Percentiles rank a stretch among this genome's conserved stretches.
Conservation (phyloP, 805 yeast genomes). For the Ogataea neopini region DNA sequence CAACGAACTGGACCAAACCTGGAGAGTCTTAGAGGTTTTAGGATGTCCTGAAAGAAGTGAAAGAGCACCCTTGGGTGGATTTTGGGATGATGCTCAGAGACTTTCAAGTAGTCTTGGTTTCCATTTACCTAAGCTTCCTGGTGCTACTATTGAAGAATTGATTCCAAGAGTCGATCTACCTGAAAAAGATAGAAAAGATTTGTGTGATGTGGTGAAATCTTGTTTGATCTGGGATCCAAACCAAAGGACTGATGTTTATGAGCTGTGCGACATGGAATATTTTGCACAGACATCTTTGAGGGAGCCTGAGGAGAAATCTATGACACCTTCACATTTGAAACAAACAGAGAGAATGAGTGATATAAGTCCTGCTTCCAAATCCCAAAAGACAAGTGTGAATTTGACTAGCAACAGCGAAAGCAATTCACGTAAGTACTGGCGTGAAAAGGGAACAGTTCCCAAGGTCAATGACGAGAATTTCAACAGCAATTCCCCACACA, state of each 20-base stretch:
- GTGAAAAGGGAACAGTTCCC: slow-evolving; percentile 5
- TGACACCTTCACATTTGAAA: slow-evolving; percentile 1
- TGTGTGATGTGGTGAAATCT: slow-evolving; percentile 41
- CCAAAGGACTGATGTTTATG: slow-evolving; percentile 54
- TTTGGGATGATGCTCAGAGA: slow-evolving; percentile 63
- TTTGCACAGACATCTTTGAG: slow-evolving; percentile 45
- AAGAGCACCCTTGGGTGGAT: slow-evolving; percentile 60
- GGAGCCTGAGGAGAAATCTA: slow-evolving; percentile 15
- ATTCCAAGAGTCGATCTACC: slow-evolving; percentile 46
- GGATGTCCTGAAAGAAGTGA: slow-evolving; percentile 63
- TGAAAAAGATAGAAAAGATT: slow-evolving; percentile 37
- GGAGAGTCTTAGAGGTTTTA: slow-evolving; percentile 62
- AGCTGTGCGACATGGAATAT: slow-evolving; percentile 51
- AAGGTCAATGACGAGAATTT: slow-evolving; percentile 22
- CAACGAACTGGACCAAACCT: slow-evolving; percentile 76
- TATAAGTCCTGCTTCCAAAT: background rate
- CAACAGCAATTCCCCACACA: slow-evolving; percentile 14
- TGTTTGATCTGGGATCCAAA: slow-evolving; percentile 81
- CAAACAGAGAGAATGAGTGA: slow-evolving; percentile 8
- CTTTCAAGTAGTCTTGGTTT: slow-evolving; percentile 58
- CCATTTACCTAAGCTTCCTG: slow-evolving; percentile 54
- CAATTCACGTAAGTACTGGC: slow-evolving; percentile 2
- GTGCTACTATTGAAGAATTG: slow-evolving; percentile 47
- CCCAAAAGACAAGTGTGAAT: slow-evolving; percentile 3
- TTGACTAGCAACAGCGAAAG: slow-evolving; percentile 7